phyloP scores from a whole-genome alignment of 2,329 filamentous ascomycete genomes.

The Pseudocercospora musae region DNA sequence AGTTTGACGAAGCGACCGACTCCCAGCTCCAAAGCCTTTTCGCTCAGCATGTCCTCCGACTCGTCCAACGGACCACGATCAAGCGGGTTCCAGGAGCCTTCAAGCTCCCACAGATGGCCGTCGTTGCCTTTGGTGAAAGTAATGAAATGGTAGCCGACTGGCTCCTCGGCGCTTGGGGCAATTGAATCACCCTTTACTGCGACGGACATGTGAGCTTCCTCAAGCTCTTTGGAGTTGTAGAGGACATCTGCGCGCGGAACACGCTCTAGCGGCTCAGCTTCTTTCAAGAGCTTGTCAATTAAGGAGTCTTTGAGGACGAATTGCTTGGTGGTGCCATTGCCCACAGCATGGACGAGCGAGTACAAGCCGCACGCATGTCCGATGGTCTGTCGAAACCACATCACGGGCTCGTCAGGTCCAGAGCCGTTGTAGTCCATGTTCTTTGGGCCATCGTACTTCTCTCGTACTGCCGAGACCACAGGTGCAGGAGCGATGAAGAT shows the following conservation, averaged over 20 bases:
- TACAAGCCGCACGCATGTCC: slow-evolving; percentile 59
- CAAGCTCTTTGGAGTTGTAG: slow-evolving; percentile 47
- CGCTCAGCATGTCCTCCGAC: slow-evolving; percentile 46
- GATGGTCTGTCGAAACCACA: slow-evolving; percentile 57
- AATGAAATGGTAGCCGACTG: slow-evolving; percentile 45
- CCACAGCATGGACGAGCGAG: slow-evolving; percentile 53
- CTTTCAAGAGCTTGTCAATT: slow-evolving; percentile 45
- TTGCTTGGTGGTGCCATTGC: slow-evolving; percentile 47
- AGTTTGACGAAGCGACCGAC: slow-evolving; percentile 40
- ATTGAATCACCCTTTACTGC: slow-evolving; percentile 43
- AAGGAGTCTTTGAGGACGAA: slow-evolving; percentile 44
- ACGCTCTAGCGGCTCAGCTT: slow-evolving; percentile 45
- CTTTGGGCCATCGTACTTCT: slow-evolving; percentile 39
- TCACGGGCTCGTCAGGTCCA: slow-evolving; percentile 50
- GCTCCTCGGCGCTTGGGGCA: slow-evolving; percentile 31
- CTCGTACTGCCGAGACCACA: slow-evolving; percentile 43
- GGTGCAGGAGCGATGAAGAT: slow-evolving; percentile 51
- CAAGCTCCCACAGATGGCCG: slow-evolving; percentile 47
- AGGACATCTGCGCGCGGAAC: slow-evolving; percentile 50
- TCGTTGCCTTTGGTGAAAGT: slow-evolving; percentile 47
- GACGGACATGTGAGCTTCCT: slow-evolving; percentile 43
- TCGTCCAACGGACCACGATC: slow-evolving; percentile 41
- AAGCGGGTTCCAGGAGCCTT: slow-evolving; percentile 39
- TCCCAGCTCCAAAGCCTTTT: slow-evolving; percentile 41
- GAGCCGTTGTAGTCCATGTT: slow-evolving; percentile 43